Conservation (phyloP, 208 protist species). For the Acanthamoeba royreba region DNA sequence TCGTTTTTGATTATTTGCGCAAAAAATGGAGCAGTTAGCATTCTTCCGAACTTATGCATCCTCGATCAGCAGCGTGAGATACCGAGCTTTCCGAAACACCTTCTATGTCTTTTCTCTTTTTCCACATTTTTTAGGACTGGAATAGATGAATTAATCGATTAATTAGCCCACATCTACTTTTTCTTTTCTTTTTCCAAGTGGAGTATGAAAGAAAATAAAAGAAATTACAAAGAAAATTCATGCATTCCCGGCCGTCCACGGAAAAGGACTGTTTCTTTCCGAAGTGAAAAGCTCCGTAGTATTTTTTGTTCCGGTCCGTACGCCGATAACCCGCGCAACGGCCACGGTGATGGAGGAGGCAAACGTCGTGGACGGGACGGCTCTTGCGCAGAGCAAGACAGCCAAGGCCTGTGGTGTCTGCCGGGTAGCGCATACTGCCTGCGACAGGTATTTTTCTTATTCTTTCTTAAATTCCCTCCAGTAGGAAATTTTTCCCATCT, state of each 20-base stretch:
- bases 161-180: background rate
- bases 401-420: background rate
- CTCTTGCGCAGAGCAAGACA: background rate
- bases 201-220: too few species aligned
- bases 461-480: background rate
- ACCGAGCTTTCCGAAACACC: constrained; percentile 8
- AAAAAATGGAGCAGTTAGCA: too few species aligned
- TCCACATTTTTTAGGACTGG: background rate
- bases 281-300: too few species aligned
- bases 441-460: background rate
- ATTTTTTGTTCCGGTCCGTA: too few species aligned
- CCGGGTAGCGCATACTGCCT: background rate
- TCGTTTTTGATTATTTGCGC: too few species aligned
- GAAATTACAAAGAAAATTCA: too few species aligned
- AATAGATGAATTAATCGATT: background rate
- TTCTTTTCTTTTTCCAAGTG: background rate
- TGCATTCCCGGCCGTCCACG: too few species aligned
- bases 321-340: too few species aligned
- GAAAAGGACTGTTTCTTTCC: too few species aligned
- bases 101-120: constrained; percentile 42
- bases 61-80: too few species aligned
- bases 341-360: background rate
- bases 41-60: background rate
- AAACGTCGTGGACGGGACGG: too few species aligned
- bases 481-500: too few species aligned